These are phyloP conservation scores for Phytophthora boehmeriae DNA, from an alignment of 352 stramenopile genomes.

Conservation along the genomic window DNA sequence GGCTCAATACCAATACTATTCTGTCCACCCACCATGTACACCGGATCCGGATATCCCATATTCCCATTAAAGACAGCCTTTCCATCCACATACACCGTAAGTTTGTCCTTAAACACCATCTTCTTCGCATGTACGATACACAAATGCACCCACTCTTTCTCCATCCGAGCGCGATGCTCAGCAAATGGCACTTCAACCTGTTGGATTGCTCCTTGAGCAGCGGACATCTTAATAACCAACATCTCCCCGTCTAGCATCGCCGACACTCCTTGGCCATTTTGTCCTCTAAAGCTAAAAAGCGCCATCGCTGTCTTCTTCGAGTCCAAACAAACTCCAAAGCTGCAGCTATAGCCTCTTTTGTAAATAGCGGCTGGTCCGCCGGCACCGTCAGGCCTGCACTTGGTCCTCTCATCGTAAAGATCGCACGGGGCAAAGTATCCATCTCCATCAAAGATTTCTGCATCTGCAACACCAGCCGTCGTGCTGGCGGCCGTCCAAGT, in stretches of 20 bases:
- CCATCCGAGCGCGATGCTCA: slow-evolving; percentile 51
- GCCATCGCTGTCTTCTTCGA: slow-evolving; percentile 35
- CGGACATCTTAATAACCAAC: slow-evolving; percentile 64
- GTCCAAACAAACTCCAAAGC: slow-evolving; percentile 63
- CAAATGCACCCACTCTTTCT: slow-evolving; percentile 69
- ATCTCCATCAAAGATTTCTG: slow-evolving; percentile 56
- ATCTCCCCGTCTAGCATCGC: slow-evolving; percentile 53
- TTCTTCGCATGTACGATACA: slow-evolving; percentile 87
- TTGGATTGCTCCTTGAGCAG: slow-evolving; percentile 41
- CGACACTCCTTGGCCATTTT: slow-evolving; percentile 76
- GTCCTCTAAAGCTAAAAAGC: slow-evolving; percentile 80
- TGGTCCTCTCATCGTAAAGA: slow-evolving; percentile 72
- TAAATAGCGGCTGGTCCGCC: slow-evolving; percentile 61
- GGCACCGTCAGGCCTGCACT: slow-evolving; percentile 73
- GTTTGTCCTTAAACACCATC: slow-evolving; percentile 91
- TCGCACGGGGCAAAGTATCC: slow-evolving; percentile 60
- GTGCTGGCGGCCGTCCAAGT: slow-evolving; percentile 44
- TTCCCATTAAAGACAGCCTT: slow-evolving; percentile 62
- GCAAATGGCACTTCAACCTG: slow-evolving; percentile 70
- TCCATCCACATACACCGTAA: slow-evolving; percentile 74
- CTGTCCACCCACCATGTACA: slow-evolving; percentile 69
- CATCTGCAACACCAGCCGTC: slow-evolving; percentile 64
- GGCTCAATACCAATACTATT: slow-evolving; percentile 75
- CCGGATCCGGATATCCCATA: slow-evolving; percentile 73
- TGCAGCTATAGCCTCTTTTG: slow-evolving; percentile 83